These are phyloP conservation scores for Coniochaeta sp. DNA, from an alignment of 2,329 filamentous ascomycete species.

Conservation along the genomic window DNA sequence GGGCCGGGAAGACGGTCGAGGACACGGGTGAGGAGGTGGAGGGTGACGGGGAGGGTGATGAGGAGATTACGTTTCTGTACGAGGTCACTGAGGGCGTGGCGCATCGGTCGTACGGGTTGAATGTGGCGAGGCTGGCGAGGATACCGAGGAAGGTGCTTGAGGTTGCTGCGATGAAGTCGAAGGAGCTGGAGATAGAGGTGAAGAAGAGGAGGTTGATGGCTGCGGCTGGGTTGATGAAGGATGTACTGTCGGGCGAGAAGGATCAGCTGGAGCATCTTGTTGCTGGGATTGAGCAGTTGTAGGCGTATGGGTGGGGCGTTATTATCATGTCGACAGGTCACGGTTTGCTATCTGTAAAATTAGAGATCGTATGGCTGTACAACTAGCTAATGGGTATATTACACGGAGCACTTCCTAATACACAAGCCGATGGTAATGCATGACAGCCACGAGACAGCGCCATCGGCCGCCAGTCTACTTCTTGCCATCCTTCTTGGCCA, in stretches of 20 bases:
- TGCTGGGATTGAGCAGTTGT: constrained; percentile 54
- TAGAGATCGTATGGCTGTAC: too few relatives aligned
- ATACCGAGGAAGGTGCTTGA: constrained; percentile 73
- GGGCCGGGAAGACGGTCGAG: constrained; percentile 4
- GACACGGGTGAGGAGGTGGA: constrained; percentile 13
- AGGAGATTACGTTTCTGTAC: constrained; percentile 90
- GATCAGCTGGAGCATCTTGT: constrained; percentile 47
- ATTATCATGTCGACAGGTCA: too few relatives aligned
- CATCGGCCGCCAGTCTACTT: too few relatives aligned
- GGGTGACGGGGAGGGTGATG: constrained; percentile 43
- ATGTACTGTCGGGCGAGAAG: constrained; percentile 28
- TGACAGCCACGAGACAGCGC: too few relatives aligned
- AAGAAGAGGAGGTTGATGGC: constrained; percentile 53
- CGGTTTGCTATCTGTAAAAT: too few relatives aligned
- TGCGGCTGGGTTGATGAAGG: constrained; percentile 32
- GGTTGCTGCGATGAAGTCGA: constrained; percentile 71
- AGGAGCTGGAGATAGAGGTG: constrained; percentile 70
- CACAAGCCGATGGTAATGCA: background rate
- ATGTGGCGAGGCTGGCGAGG: constrained; percentile 80
- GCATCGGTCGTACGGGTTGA: constrained; percentile 88
- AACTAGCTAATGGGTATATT: background rate
- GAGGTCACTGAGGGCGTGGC: constrained; percentile 87
- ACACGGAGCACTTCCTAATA: constrained; percentile 1
- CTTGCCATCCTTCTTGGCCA: background rate
- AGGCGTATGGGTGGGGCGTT: too few relatives aligned